Evolutionary conservation across 768 basidiomycete species (phyloP), one percentile per base, ranked within the genome.

Genomic region (Candolleomyces eurysporus): DNA sequence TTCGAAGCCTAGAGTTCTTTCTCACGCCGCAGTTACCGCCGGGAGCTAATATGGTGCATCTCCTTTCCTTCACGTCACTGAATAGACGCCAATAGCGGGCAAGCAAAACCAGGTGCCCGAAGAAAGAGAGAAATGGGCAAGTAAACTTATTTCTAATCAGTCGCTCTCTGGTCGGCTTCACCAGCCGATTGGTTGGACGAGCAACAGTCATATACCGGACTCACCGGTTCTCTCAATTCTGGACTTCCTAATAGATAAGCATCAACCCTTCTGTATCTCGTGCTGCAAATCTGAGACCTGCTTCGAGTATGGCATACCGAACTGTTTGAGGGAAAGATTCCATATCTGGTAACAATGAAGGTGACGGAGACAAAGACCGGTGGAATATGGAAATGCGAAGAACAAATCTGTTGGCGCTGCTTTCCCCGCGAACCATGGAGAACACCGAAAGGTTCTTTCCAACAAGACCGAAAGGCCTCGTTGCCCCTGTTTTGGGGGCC

Each of bases 11-110:
- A 54, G 32, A 57, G 46, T 54, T 48, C 45, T 31, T 57, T 56
- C 50, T 9, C 59, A 60, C 60, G 60, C 60, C 60, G 54, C 60
- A 61, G 60, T 56, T 61, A 54, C 60, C 60, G 60, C 60, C 60
- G 31, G 58, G 61, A 58, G 61, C 56, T 54, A 54, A 54, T n/a
- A 13, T 5, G 21, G 52, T 21, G 45, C 52, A 39, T 54, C 52
- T 54, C 11, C 31, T 67, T 51, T 57, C 61, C 66, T 14, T 39
- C 46, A 31, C 5, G 49, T 16, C 60, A 61, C 22, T 39, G 30
- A 5, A 22, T 10, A 26, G 17, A 60, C 30, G 30, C 45, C 17
- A 21, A 64, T n/a, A 57, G 16, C 55, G 40, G 55, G 55, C 21
- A 30, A 31, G 22, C 21, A 10, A 42, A 17, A n/a, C 13, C 32